A percentile compares a stretch with the other conserved stretches of the same genome.
phyloP scores from a whole-genome alignment of 1,284 basidiomycete species.

The Cystobasidium sp. region DNA sequence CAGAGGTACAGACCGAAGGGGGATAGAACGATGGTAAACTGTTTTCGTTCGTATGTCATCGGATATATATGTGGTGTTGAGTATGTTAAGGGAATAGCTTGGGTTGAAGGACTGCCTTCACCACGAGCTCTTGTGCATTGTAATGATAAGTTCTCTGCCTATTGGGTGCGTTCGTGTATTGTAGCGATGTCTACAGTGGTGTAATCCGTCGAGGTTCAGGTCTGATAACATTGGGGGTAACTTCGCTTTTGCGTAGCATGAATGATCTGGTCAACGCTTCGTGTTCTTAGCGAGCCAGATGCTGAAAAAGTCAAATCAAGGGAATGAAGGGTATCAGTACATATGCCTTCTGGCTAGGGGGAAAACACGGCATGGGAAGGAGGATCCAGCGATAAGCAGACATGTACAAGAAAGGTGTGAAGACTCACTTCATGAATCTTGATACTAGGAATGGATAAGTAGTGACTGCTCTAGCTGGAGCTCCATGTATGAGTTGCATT shows the following conservation, averaged over 20 bases:
- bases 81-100: not conserved
- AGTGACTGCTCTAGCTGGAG: slow-evolving; percentile 32
- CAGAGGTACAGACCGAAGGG: too few relatives aligned
- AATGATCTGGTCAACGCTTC: not conserved
- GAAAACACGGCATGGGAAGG: not conserved
- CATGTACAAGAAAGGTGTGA: not conserved
- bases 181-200: too few relatives aligned
- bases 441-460: slow-evolving; percentile 39
- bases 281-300: slow-evolving; percentile 35
- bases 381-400: not conserved
- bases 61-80: too few relatives aligned
- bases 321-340: too few relatives aligned
- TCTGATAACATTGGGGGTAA: too few relatives aligned
- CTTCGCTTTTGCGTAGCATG: too few relatives aligned
- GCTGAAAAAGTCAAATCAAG: too few relatives aligned
- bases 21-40: too few relatives aligned
- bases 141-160: not conserved
- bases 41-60: too few relatives aligned
- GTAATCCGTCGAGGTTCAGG: too few relatives aligned
- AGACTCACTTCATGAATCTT: slow-evolving; percentile 30
- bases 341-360: too few relatives aligned
- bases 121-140: not conserved
- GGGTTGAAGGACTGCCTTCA: not conserved
- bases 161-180: too few relatives aligned
- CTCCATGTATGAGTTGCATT: slow-evolving; percentile 35